Evolutionary conservation across 768 basidiomycete genomes (phyloP).

Genomic region (Tricholoma bakamatsutake): DNA sequence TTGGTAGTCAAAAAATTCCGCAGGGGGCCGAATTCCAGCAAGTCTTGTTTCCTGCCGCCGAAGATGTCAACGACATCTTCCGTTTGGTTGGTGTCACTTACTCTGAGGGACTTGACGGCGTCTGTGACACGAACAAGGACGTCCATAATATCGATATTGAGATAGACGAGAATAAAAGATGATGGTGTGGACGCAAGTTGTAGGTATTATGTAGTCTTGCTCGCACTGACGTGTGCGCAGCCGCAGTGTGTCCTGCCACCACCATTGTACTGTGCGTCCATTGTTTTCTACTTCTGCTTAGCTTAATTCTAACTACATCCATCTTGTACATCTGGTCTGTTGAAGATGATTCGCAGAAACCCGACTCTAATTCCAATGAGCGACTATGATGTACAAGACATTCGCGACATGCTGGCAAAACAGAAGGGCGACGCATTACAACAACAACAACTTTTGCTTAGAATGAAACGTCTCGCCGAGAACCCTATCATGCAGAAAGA

Average conservation of each 20-base stretch:
- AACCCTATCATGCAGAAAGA: slow-evolving; percentile 26
- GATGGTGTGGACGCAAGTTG: slow-evolving; percentile 11
- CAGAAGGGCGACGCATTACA: slow-evolving; percentile 37
- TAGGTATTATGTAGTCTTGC: slow-evolving; percentile 7
- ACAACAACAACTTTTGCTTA: slow-evolving; percentile 36
- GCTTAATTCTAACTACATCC: background rate
- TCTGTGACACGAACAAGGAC: slow-evolving; percentile 59
- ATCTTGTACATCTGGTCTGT: background rate
- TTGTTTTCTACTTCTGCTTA: slow-evolving; percentile 8
- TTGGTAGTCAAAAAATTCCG: slow-evolving; percentile 81
- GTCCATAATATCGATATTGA: slow-evolving; percentile 46
- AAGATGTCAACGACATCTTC: background rate
- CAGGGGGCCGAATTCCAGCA: slow-evolving; percentile 63
- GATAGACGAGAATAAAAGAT: slow-evolving; percentile 2
- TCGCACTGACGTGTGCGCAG: slow-evolving; percentile 2
- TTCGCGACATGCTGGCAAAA: slow-evolving; percentile 53
- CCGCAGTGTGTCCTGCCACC: slow-evolving; percentile 6
- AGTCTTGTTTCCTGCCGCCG: slow-evolving; percentile 66
- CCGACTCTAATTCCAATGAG: slow-evolving; percentile 75
- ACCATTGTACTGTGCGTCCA: slow-evolving; percentile 5
- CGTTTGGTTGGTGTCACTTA: slow-evolving; percentile 27
- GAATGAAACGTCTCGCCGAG: slow-evolving; percentile 43
- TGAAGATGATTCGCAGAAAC: slow-evolving; percentile 65
- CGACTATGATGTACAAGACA: slow-evolving; percentile 74
- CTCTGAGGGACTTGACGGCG: slow-evolving; percentile 63